Evolutionary conservation across 2,329 filamentous ascomycete species (phyloP).

Genomic region (Aspergillus ustus): DNA sequence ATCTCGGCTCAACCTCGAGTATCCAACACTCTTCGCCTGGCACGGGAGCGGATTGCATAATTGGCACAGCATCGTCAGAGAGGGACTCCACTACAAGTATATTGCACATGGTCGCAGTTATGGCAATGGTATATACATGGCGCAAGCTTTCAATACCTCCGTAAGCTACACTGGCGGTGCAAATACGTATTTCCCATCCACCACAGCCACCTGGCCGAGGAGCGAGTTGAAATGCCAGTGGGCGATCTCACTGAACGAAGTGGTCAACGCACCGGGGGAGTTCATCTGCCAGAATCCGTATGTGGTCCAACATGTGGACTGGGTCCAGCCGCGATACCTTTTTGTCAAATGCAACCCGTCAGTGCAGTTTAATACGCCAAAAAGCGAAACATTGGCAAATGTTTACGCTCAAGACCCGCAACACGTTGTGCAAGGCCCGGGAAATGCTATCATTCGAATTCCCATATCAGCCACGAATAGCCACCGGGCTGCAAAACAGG

Average conservation of each 20-base stretch:
- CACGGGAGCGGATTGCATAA: constrained; percentile 78
- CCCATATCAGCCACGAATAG: constrained; percentile 57
- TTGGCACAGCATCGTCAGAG: constrained; percentile 88
- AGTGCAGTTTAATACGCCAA: background rate
- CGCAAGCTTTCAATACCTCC: constrained; percentile 63
- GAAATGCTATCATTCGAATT: constrained; percentile 49
- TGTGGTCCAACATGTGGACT: constrained; percentile 76
- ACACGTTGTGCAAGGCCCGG: constrained; percentile 47
- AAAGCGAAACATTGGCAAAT: constrained; percentile 6
- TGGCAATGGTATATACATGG: constrained; percentile 84
- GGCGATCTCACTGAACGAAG: constrained; percentile 79
- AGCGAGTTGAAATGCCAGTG: constrained; percentile 64
- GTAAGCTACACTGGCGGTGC: constrained; percentile 50
- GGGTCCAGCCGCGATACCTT: constrained; percentile 89
- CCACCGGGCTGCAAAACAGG: constrained; percentile 30
- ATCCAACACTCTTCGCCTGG: constrained; percentile 82
- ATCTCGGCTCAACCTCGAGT: constrained; percentile 44
- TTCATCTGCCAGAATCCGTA: constrained; percentile 63
- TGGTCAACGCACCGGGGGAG: constrained; percentile 72
- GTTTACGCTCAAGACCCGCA: constrained; percentile 45
- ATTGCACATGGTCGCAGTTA: constrained; percentile 68
- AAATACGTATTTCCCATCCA: background rate
- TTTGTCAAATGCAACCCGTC: constrained; percentile 58
- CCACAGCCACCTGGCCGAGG: constrained; percentile 61
- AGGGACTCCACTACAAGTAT: constrained; percentile 74